Evolutionary conservation across 495 filamentous ascomycete species (phyloP).

Genomic region (Penicillium riverlandense): DNA sequence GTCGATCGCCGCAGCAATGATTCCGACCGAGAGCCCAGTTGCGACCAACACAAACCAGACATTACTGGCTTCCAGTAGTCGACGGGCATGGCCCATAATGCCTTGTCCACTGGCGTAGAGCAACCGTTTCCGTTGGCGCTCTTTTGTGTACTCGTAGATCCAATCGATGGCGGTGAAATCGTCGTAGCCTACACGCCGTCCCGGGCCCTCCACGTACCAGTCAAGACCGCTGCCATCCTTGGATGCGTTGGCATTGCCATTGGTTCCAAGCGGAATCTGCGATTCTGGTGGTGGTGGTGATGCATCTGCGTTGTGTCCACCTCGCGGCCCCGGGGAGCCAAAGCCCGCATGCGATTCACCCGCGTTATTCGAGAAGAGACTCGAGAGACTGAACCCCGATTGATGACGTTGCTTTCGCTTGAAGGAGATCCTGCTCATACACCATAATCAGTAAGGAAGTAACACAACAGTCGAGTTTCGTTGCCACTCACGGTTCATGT

Average conservation of each 20-base stretch:
- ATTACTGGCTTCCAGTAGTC: slow-evolving; percentile 75
- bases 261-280: slow-evolving; percentile 20
- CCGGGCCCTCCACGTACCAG: slow-evolving; percentile 89
- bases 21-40: slow-evolving; percentile 71
- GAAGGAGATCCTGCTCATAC: slow-evolving; percentile 58
- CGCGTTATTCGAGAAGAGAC: slow-evolving; percentile 41
- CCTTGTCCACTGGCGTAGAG: slow-evolving; percentile 65
- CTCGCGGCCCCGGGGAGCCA: slow-evolving; percentile 12
- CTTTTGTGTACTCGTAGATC: slow-evolving; percentile 99
- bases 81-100: slow-evolving; percentile 62
- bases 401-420: slow-evolving; percentile 72
- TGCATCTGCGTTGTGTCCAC: slow-evolving; percentile 22
- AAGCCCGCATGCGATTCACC: slow-evolving; percentile 18
- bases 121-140: slow-evolving; percentile 75
- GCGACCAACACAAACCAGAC: slow-evolving; percentile 83
- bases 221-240: slow-evolving; percentile 67
- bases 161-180: slow-evolving; percentile 98
- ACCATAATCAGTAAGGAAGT: slow-evolving; percentile 6
- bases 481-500: slow-evolving; percentile 34
- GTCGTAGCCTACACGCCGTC: slow-evolving; percentile 87
- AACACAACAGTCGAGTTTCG: not conserved
- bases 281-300: slow-evolving; percentile 17
- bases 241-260: slow-evolving; percentile 31
- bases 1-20: slow-evolving; percentile 82
- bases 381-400: slow-evolving; percentile 49